These are phyloP conservation scores for Aureobasidium mangrovei DNA, from an alignment of 2,329 filamentous ascomycete genomes.

Conservation along the genomic window DNA sequence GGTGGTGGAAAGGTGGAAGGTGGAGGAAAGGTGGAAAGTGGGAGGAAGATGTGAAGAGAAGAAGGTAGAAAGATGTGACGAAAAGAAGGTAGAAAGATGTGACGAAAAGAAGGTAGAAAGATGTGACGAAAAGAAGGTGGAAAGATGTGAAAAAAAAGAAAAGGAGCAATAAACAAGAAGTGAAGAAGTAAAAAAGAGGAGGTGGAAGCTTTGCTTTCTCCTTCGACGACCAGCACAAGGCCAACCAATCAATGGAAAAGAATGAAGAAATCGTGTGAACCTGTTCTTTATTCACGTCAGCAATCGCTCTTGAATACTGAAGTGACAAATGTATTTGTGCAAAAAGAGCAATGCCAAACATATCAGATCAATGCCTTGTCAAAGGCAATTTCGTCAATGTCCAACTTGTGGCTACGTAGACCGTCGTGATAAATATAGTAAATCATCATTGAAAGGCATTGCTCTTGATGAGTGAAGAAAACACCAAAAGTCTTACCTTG, in stretches of 20 bases:
- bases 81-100: background rate
- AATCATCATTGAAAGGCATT: conserved; percentile 27
- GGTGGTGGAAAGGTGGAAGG: background rate
- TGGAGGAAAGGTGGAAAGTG: background rate
- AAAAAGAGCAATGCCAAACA: background rate
- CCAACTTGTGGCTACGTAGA: conserved; percentile 32
- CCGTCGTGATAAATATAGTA: conserved; percentile 32
- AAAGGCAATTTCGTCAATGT: conserved; percentile 33
- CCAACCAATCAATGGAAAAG: too few species aligned
- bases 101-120: background rate
- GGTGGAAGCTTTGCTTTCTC: too few species aligned
- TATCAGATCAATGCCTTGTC: conserved; percentile 24
- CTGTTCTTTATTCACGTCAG: too few species aligned
- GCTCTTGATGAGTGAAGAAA: background rate
- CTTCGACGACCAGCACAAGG: too few species aligned
- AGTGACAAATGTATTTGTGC: too few species aligned
- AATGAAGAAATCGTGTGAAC: too few species aligned
- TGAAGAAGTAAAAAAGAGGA: too few species aligned
- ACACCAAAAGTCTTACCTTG: conserved; percentile 11
- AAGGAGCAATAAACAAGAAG: too few species aligned
- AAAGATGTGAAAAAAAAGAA: background rate
- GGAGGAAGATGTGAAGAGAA: background rate
- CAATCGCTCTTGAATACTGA: too few species aligned
- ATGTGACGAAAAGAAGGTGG: background rate
- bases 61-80: background rate